Evolutionary conservation across 306 rosid genomes (phyloP).

Genomic region (Ziziphus jujuba): DNA sequence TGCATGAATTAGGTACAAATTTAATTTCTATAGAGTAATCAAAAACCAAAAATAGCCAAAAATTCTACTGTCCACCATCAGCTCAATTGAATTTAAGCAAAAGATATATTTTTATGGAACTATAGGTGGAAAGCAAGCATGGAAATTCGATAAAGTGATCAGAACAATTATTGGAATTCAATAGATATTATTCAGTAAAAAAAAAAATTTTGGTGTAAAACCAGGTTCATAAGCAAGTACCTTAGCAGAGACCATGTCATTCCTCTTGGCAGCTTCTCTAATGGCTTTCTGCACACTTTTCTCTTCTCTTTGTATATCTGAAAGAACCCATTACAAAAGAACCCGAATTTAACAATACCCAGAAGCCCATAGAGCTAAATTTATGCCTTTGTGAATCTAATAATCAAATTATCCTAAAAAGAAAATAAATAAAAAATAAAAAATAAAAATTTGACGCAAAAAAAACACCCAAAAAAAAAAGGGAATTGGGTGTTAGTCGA

Average conservation of each 20-base stretch:
- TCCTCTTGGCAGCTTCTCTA: slow-evolving; percentile 91
- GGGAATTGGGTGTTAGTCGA: not conserved
- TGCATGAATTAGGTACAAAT: not conserved
- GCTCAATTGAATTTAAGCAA: not conserved
- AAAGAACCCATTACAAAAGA: slow-evolving; percentile 7
- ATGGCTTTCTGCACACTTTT: slow-evolving; percentile 88
- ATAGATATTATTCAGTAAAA: too few relatives aligned
- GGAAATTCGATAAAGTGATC: not conserved
- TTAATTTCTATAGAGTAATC: not conserved
- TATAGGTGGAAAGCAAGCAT: too few relatives aligned
- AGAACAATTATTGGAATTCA: not conserved
- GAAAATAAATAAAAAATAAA: not conserved
- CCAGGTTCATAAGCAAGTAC: slow-evolving; percentile 29
- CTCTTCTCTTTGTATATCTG: slow-evolving; percentile 90
- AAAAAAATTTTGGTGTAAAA: not conserved
- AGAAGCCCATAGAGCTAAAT: slow-evolving; percentile 4
- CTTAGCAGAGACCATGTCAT: slow-evolving; percentile 97
- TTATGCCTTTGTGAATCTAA: not conserved
- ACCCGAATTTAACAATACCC: slow-evolving; percentile 11
- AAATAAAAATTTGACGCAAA: not conserved
- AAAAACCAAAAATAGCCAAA: not conserved
- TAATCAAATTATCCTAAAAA: not conserved
- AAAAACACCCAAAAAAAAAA: not conserved
- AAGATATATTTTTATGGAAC: not conserved
- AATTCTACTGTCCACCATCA: not conserved